Base-by-base conservation (phyloP, 148 eudicot genomes). In the Persicaria maculosa region DNA sequence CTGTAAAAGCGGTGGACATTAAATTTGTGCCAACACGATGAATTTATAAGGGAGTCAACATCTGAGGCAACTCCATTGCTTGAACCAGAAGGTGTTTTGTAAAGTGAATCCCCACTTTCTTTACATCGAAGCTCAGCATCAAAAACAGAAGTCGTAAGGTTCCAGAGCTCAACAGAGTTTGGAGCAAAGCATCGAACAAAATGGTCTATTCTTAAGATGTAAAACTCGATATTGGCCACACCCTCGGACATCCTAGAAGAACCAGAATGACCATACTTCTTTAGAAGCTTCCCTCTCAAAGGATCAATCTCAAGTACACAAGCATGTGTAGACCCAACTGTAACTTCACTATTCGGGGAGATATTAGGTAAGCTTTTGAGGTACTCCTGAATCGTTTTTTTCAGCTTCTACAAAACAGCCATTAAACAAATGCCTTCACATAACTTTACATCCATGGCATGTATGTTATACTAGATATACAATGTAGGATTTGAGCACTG, bases 151-250 rank as follows among this genome's bases (percentile, higher is more conserved):
- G 92, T 82, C 8, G 96, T 90, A 79, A 95, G 74, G 79, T 95
- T 95, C 99, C 99, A 75, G 16, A 65, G 59, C 47, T 75, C 78
- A 89, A 12, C 81, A 69, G 55, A 90, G 79, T 83, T 86, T 87
- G 76, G 85, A 74, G 81, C 85, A 77, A 76, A 88, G 53, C 92
- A 84, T 69, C 82, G 84, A 76, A 95, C 83, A 44, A 84, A 55
- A 81, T 95, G 92, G 74, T 95, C 99, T 71, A 84, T 89, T 83
- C 99, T 88, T 46, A 89, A 90, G 82, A 95, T 83, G 86, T 86
- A 90, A 76, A 95, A 83, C 50, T 85, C 92, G 61, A 62, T 83
- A 55, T 86, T 83, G 19, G 52, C 72, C 74, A 57, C 80, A 58
- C 36, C 72, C 76, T 82, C 75, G 20, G 85, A 68, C 50, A 69